A percentile compares a stretch with the other conserved stretches of the same genome.
phyloP scores from a whole-genome alignment of 306 rosid genomes.

The Malus sylvestris region DNA sequence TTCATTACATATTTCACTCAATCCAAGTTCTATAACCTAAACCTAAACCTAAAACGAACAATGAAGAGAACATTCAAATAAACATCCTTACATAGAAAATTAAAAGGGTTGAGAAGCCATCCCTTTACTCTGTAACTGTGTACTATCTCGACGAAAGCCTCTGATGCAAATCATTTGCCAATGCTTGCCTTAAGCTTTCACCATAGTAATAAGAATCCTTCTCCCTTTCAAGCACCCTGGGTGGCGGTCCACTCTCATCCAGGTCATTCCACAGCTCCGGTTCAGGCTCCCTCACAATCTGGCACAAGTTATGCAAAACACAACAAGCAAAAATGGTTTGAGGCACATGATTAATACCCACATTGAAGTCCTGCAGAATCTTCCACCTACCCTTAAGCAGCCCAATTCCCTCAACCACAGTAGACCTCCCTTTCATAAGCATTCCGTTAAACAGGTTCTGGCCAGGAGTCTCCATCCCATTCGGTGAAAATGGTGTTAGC shows the following conservation, averaged over 20 bases:
- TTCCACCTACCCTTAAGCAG: slow-evolving; percentile 92
- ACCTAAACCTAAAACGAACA: slow-evolving; percentile 3
- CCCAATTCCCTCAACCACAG: slow-evolving; percentile 78
- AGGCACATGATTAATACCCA: slow-evolving; percentile 74
- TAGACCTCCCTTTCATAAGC: slow-evolving; percentile 91
- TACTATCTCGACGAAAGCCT: slow-evolving; percentile 74
- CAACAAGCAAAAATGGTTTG: slow-evolving; percentile 91
- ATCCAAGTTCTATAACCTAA: slow-evolving; percentile 13
- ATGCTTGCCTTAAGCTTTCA: slow-evolving; percentile 64
- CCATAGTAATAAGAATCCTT: slow-evolving; percentile 61
- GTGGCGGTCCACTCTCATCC: slow-evolving; percentile 64
- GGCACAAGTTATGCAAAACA: slow-evolving; percentile 86
- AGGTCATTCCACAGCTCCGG: slow-evolving; percentile 86
- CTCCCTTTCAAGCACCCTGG: slow-evolving; percentile 64
- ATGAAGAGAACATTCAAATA: background rate
- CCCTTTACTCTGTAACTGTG: background rate
- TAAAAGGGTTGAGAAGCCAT: background rate
- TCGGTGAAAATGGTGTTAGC: slow-evolving; percentile 57
- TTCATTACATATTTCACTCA: background rate
- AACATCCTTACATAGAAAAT: slow-evolving; percentile 3
- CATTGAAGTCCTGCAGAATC: slow-evolving; percentile 77
- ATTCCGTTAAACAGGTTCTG: slow-evolving; percentile 86
- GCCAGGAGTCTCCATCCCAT: slow-evolving; percentile 72
- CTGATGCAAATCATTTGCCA: slow-evolving; percentile 88
- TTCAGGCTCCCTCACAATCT: slow-evolving; percentile 88